Conservation (phyloP, 179 eudicot genomes). For the Silene coronaria region DNA sequence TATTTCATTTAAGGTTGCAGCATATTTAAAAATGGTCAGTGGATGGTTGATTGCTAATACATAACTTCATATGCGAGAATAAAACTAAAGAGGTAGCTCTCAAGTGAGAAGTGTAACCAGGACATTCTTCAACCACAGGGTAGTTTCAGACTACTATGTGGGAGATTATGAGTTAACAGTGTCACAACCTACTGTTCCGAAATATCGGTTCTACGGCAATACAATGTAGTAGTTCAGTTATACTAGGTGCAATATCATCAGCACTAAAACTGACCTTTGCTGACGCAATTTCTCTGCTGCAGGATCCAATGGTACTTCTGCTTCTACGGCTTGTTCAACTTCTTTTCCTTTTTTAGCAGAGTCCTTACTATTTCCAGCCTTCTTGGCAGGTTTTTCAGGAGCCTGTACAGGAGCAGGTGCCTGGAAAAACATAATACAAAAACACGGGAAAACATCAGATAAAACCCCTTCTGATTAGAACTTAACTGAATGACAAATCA, state of each 20-base stretch:
- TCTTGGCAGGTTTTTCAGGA: conserved; percentile 54
- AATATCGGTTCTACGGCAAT: neutral
- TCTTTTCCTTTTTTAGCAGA: conserved; percentile 52
- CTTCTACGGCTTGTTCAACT: conserved; percentile 34
- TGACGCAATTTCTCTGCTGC: conserved; percentile 80
- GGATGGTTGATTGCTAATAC: too few relatives aligned
- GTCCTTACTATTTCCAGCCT: conserved; percentile 44
- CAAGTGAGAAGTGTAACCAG: neutral
- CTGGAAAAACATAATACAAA: conserved; percentile 31
- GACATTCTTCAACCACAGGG: neutral
- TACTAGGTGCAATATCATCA: neutral
- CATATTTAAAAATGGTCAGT: too few relatives aligned
- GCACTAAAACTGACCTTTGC: conserved; percentile 49
- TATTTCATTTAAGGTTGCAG: too few relatives aligned
- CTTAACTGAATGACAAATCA: neutral
- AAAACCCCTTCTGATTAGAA: neutral
- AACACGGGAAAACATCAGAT: neutral
- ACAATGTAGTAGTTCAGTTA: neutral
- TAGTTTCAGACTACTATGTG: neutral
- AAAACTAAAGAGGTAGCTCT: neutral
- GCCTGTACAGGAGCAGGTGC: conserved; percentile 57
- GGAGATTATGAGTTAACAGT: neutral
- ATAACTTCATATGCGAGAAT: too few relatives aligned
- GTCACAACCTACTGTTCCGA: neutral
- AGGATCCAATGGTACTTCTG: conserved; percentile 63